Percentiles rank a stretch among this genome's conserved stretches.
Conservation (phyloP, 495 filamentous ascomycete species). For the Cenococcum geophilum region DNA sequence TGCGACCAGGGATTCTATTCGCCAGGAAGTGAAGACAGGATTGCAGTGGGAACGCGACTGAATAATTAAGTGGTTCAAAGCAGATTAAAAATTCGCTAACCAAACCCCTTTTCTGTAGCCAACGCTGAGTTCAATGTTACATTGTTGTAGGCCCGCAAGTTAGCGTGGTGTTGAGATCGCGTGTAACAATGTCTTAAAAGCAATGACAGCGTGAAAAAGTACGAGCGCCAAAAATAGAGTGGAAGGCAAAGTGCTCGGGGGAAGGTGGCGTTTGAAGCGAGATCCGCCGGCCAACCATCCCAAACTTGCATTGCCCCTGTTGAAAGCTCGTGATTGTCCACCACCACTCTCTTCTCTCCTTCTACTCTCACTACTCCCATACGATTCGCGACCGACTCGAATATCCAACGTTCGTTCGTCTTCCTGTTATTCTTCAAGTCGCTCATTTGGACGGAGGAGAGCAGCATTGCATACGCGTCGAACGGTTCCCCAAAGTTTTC, state of each 20-base stretch:
- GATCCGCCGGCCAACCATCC: background rate
- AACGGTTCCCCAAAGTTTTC: constrained; percentile 1
- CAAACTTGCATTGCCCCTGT: constrained; percentile 4
- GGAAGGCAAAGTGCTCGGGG: too few relatives aligned
- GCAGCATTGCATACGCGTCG: constrained; percentile 1
- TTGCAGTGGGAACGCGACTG: too few relatives aligned
- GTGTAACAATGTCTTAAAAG: background rate
- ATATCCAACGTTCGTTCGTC: constrained; percentile 1
- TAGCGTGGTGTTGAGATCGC: background rate
- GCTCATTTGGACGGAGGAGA: constrained; percentile 24
- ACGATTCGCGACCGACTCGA: background rate
- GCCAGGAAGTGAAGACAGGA: too few relatives aligned
- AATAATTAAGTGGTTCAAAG: too few relatives aligned
- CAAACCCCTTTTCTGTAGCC: too few relatives aligned
- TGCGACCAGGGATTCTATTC: too few relatives aligned
- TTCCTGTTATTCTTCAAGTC: constrained; percentile 22
- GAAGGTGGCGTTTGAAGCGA: background rate
- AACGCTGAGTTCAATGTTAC: too few relatives aligned
- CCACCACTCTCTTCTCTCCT: background rate
- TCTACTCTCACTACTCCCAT: background rate
- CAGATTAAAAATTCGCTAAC: too few relatives aligned
- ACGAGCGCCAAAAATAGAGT: constrained; percentile 1
- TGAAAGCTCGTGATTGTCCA: background rate
- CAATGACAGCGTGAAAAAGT: background rate
- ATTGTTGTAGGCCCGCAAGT: too few relatives aligned